Percentiles rank a stretch among this genome's conserved stretches.
Conservation (phyloP, 192 early-diverging fungal species). For the Linderina pennispora region DNA sequence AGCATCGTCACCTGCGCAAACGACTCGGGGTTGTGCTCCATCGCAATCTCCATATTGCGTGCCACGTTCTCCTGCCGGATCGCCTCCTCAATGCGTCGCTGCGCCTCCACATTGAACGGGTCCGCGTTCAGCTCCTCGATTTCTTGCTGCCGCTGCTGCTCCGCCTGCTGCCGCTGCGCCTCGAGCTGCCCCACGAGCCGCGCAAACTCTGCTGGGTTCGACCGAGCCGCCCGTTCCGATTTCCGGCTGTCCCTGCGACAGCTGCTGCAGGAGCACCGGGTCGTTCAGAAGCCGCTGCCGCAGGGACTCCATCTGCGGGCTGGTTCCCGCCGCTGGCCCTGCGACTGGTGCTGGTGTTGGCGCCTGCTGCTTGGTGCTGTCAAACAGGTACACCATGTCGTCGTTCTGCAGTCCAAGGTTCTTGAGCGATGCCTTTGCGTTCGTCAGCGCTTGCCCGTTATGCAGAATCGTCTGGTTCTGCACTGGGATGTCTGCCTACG, state of each 20-base stretch:
- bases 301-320: constrained; percentile 15
- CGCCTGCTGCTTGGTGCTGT: constrained; percentile 6
- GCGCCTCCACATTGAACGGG: constrained; percentile 88
- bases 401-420: constrained; percentile 61
- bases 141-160: constrained; percentile 21
- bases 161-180: neutral
- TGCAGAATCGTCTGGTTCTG: constrained; percentile 58
- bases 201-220: constrained; percentile 12
- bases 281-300: constrained; percentile 31
- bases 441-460: constrained; percentile 58
- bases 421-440: constrained; percentile 58
- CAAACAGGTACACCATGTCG: constrained; percentile 65
- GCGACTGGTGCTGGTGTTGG: constrained; percentile 1
- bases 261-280: constrained; percentile 19
- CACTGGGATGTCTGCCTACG: constrained; percentile 59
- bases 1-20: constrained; percentile 90
- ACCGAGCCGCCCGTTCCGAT: constrained; percentile 28
- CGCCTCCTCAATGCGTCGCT: constrained; percentile 84
- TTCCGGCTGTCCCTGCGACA: constrained; percentile 17
- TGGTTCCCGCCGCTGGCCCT: constrained; percentile 4
- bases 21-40: constrained; percentile 93
- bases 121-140: constrained; percentile 60
- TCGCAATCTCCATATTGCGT: constrained; percentile 75
- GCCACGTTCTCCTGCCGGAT: constrained; percentile 81
- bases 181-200: constrained; percentile 13